A percentile compares a stretch with the other conserved stretches of the same genome.
Conservation (phyloP, 129 eudicot genomes). For the Sambucus nigra region DNA sequence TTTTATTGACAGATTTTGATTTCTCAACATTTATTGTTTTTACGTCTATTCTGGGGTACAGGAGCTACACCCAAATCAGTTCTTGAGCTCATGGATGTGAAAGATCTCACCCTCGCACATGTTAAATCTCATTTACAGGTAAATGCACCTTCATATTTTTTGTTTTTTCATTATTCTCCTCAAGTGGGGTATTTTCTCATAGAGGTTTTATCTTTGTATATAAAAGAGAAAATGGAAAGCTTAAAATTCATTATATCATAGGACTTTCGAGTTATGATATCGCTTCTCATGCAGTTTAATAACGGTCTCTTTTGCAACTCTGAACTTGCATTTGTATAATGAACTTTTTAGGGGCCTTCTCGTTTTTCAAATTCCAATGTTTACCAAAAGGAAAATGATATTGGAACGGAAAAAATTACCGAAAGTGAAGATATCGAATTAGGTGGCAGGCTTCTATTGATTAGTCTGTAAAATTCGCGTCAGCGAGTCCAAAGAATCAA, state of each 20-base stretch:
- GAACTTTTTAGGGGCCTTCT: too few relatives aligned
- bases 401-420: too few relatives aligned
- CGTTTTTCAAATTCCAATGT: slow-evolving; percentile 29
- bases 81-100: slow-evolving; percentile 99
- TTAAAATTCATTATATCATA: neutral
- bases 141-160: slow-evolving; percentile 9
- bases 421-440: too few relatives aligned
- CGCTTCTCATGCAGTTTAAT: neutral
- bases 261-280: too few relatives aligned
- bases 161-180: neutral
- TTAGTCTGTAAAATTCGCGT: too few relatives aligned
- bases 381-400: slow-evolving; percentile 23
- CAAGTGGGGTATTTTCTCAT: slow-evolving; percentile 1
- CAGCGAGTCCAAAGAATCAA: too few relatives aligned
- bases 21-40: neutral
- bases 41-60: slow-evolving; percentile 13
- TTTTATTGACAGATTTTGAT: neutral
- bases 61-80: slow-evolving; percentile 99
- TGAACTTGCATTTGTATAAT: neutral
- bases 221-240: neutral
- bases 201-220: neutral
- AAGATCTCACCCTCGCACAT: slow-evolving; percentile 97
- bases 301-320: neutral
- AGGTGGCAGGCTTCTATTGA: too few relatives aligned
- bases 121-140: slow-evolving; percentile 99